phyloP scores from a whole-genome alignment of 1,284 basidiomycete genomes.

The Ceratobasidium sp. region DNA sequence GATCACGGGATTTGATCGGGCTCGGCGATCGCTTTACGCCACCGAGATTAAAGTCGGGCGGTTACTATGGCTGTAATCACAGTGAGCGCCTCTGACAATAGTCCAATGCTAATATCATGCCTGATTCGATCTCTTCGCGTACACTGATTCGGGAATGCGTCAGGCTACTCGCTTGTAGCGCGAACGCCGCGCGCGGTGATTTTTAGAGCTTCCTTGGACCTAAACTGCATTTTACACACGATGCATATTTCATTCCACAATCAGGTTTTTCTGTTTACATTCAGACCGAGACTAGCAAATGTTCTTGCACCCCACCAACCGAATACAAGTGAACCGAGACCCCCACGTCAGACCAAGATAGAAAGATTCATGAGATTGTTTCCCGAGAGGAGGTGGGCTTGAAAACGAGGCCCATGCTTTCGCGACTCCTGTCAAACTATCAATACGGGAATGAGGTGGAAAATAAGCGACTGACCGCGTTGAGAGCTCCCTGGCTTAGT shows the following conservation, averaged over 20 bases:
- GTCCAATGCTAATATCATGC: not conserved
- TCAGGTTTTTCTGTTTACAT: not conserved
- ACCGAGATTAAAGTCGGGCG: too few species aligned
- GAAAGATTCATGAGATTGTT: not conserved
- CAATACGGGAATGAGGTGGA: not conserved
- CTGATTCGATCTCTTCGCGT: not conserved
- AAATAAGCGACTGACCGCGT: not conserved
- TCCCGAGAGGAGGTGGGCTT: not conserved
- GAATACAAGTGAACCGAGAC: slow-evolving; percentile 2
- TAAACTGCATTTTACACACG: not conserved
- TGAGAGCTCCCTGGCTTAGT: not conserved
- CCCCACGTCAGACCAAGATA: not conserved
- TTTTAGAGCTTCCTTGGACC: not conserved
- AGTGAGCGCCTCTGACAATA: too few species aligned
- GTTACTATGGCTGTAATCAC: too few species aligned
- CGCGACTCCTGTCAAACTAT: not conserved
- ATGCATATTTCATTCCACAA: not conserved
- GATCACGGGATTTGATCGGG: too few species aligned
- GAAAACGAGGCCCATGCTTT: not conserved
- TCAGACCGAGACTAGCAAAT: not conserved
- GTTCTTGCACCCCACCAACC: not conserved
- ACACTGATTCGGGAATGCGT: not conserved
- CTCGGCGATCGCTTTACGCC: too few species aligned
- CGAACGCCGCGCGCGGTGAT: not conserved
- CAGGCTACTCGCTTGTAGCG: not conserved